Evolutionary conservation across 345 rosid genomes (phyloP).

Genomic region (Syzygium grande): DNA sequence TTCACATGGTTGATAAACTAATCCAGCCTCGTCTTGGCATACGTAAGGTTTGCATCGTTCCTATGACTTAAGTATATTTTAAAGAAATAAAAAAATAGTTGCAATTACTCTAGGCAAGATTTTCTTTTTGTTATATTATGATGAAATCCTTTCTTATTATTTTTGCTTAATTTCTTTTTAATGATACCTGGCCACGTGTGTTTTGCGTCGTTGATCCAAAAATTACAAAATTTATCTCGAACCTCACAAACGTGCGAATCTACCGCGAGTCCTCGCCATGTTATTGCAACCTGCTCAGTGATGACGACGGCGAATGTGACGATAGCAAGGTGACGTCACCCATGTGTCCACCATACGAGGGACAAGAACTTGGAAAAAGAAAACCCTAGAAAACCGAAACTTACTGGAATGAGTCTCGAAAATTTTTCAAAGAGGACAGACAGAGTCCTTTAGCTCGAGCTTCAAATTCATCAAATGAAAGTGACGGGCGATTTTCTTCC

Average conservation of each 20-base stretch:
- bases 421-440: not conserved
- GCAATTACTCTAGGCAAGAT: not conserved
- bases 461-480: not conserved
- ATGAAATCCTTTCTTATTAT: not conserved
- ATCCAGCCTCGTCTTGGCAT: not conserved
- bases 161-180: not conserved
- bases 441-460: not conserved
- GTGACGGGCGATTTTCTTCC: not conserved
- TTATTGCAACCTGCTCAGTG: not conserved
- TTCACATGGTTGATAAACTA: not conserved
- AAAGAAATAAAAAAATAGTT: not conserved
- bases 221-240: not conserved
- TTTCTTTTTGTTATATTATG: not conserved
- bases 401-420: not conserved
- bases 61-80: not conserved
- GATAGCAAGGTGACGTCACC: not conserved
- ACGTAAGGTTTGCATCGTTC: not conserved
- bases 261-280: not conserved
- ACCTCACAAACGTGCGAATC: not conserved
- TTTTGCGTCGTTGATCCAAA: too few species aligned
- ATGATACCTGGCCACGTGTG: not conserved
- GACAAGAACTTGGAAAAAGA: not conserved
- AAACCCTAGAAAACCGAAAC: not conserved
- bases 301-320: not conserved
- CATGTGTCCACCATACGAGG: not conserved